A percentile compares a stretch with the other conserved stretches of the same genome.
Conservation (phyloP, 495 filamentous ascomycete genomes). For the Aspergillus indologenus region DNA sequence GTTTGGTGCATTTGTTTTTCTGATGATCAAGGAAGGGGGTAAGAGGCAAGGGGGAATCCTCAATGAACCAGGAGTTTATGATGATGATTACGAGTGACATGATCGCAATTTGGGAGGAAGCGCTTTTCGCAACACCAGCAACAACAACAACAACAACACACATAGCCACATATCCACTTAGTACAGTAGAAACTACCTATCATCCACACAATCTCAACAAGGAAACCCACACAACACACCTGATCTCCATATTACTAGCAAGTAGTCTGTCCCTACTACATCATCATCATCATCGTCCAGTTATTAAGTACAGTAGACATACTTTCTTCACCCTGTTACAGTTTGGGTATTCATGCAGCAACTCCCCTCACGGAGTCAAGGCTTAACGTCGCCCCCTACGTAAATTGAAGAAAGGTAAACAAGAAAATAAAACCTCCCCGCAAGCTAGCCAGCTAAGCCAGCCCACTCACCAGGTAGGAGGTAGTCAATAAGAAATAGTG, state of each 20-base stretch:
- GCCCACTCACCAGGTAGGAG: background rate
- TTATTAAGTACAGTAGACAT: no score
- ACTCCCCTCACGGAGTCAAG: background rate
- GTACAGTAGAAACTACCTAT: background rate
- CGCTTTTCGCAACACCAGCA: background rate
- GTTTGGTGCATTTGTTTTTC: conserved; percentile 5
- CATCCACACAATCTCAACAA: background rate
- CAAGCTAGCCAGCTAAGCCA: background rate
- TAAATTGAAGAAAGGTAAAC: background rate
- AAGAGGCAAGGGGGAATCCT: background rate
- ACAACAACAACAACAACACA: no score
- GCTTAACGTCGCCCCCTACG: background rate
- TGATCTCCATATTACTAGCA: background rate
- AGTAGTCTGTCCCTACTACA: background rate
- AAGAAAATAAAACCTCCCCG: background rate
- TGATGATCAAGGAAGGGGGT: background rate
- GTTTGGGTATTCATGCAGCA: conserved; percentile 3
- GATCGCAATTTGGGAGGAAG: conserved; percentile 7
- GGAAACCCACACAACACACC: background rate
- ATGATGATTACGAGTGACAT: conserved; percentile 10
- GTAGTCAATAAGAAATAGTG: no score
- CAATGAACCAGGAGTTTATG: conserved; percentile 1
- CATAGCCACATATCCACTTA: background rate
- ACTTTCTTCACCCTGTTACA: no score
- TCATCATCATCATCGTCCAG: background rate